A percentile compares a stretch with the other conserved stretches of the same genome.
Conservation (phyloP, 129 eudicot species). For the Sambucus nigra region DNA sequence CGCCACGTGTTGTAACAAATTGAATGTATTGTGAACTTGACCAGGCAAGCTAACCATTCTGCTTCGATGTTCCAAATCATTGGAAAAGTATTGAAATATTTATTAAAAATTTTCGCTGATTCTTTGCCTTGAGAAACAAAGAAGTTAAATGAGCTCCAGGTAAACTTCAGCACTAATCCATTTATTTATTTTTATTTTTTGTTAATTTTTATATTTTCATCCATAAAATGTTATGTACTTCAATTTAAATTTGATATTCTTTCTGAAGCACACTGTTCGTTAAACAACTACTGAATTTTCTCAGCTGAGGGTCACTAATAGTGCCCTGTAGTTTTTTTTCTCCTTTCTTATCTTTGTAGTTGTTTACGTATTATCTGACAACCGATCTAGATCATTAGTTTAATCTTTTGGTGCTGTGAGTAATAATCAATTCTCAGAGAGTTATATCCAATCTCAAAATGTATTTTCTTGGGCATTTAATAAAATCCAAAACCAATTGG, state of each 20-base stretch:
- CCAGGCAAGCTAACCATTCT: not conserved
- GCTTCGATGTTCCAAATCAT: too few relatives aligned
- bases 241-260: slow-evolving; percentile 2
- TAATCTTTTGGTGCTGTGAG: too few relatives aligned
- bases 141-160: not conserved
- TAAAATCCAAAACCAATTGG: not conserved
- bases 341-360: too few relatives aligned
- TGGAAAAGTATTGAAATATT: too few relatives aligned
- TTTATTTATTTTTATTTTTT: not conserved
- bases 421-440: not conserved
- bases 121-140: not conserved
- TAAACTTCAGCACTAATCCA: not conserved
- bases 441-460: not conserved
- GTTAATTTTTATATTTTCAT: too few relatives aligned
- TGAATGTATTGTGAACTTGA: not conserved
- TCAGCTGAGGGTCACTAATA: slow-evolving; percentile 10
- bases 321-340: slow-evolving; percentile 2
- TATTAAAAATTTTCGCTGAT: too few relatives aligned
- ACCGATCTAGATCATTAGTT: too few relatives aligned
- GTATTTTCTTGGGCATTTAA: not conserved
- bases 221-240: not conserved
- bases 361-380: too few relatives aligned
- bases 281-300: not conserved
- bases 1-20: too few relatives aligned
- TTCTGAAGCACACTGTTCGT: not conserved